Percentiles rank a stretch among this genome's conserved stretches.
These are phyloP conservation scores for Thecaphora thlaspeos DNA, from an alignment of 1,284 basidiomycete genomes.

Conservation along the genomic window DNA sequence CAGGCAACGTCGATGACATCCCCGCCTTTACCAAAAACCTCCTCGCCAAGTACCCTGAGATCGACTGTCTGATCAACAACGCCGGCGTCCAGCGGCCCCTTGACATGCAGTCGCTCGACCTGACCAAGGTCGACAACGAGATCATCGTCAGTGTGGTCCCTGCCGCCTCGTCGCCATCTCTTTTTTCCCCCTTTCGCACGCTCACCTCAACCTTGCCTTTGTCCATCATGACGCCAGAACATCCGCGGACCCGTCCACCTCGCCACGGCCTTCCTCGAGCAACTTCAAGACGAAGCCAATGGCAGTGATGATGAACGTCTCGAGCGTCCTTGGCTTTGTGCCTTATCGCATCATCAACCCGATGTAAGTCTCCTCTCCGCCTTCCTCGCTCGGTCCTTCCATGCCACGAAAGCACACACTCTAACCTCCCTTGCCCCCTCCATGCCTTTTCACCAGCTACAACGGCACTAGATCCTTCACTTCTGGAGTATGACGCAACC, in stretches of 20 bases:
- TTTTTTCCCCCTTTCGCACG: too few species aligned
- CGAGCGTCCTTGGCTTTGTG: conserved; percentile 44
- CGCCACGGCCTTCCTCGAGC: conserved; percentile 43
- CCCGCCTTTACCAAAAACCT: conserved; percentile 53
- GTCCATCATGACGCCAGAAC: conserved; percentile 9
- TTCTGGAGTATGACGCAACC: conserved; percentile 49
- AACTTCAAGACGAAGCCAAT: conserved; percentile 44
- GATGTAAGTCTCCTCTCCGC: conserved; percentile 1
- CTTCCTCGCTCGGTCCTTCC: not conserved
- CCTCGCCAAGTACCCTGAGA: conserved; percentile 57
- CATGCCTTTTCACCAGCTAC: conserved; percentile 12
- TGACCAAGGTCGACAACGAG: conserved; percentile 48
- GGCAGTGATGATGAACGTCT: conserved; percentile 49
- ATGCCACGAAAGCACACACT: not conserved
- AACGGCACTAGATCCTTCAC: conserved; percentile 46
- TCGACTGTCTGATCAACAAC: conserved; percentile 60
- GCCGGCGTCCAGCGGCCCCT: conserved; percentile 58
- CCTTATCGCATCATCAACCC: conserved; percentile 46
- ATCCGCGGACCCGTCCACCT: conserved; percentile 51
- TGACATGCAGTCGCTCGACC: conserved; percentile 45
- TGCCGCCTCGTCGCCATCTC: too few species aligned
- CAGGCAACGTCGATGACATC: conserved; percentile 52
- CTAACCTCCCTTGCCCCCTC: conserved; percentile 1
- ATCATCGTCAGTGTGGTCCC: conserved; percentile 35
- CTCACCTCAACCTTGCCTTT: too few species aligned